Evolutionary conservation across 768 basidiomycete species (phyloP).

Genomic region (Pleurotus platypus): DNA sequence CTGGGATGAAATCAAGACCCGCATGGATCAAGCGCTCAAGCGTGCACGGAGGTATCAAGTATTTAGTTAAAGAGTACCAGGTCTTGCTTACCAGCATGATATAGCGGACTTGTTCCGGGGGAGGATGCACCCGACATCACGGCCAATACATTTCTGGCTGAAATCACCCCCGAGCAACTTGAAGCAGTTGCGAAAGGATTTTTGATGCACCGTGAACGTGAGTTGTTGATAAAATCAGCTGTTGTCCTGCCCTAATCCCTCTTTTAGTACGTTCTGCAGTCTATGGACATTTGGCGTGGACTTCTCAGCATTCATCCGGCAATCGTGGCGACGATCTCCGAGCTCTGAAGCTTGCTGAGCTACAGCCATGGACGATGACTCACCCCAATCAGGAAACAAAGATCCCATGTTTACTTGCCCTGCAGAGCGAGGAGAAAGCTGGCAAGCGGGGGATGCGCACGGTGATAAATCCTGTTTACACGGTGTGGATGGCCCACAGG

Average conservation of each 20-base stretch:
- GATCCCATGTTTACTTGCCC: conserved; percentile 17
- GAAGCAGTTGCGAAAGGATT: conserved; percentile 19
- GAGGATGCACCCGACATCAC: conserved; percentile 28
- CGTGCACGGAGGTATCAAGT: conserved; percentile 14
- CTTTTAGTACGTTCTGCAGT: conserved; percentile 12
- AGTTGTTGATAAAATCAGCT: conserved; percentile 2
- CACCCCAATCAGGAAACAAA: conserved; percentile 20
- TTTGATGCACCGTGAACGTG: conserved; percentile 14
- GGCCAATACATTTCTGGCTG: conserved; percentile 27
- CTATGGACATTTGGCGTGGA: conserved; percentile 26
- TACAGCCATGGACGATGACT: conserved; percentile 21
- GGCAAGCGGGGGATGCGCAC: conserved; percentile 18
- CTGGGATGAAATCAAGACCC: conserved; percentile 21
- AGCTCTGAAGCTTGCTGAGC: conserved; percentile 19
- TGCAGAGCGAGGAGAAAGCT: conserved; percentile 26
- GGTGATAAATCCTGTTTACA: conserved; percentile 26
- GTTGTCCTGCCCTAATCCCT: not conserved
- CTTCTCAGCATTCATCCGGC: conserved; percentile 21
- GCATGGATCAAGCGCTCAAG: conserved; percentile 23
- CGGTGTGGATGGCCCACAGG: conserved; percentile 22
- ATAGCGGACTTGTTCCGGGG: conserved; percentile 5
- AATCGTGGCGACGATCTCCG: conserved; percentile 28
- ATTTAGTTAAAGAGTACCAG: not conserved
- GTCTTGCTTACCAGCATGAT: too few relatives aligned
- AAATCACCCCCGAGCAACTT: conserved; percentile 21